A percentile compares a stretch with the other conserved stretches of the same genome.
phyloP scores from a whole-genome alignment of 805 yeast species.

The Yamadazyma ubonensis region DNA sequence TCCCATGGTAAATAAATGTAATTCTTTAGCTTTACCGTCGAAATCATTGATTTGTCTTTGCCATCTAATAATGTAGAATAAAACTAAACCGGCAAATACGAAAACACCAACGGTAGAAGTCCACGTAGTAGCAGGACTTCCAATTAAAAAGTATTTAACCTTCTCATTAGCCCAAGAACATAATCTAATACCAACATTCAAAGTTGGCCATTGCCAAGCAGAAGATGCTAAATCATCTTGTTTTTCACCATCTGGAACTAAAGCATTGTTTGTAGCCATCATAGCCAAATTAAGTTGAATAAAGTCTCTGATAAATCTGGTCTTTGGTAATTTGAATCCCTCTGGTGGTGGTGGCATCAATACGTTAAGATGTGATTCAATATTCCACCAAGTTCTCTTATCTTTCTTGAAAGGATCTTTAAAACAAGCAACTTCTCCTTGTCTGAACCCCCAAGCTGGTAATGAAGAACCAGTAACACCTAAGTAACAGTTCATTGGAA shows the following conservation, averaged over 20 bases:
- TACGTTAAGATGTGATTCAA: constrained; percentile 66
- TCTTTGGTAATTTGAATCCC: constrained; percentile 67
- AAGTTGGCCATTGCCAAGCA: constrained; percentile 86
- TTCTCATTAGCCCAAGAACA: constrained; percentile 63
- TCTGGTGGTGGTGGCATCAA: constrained; percentile 58
- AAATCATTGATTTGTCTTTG: constrained; percentile 70
- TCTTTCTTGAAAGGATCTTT: constrained; percentile 67
- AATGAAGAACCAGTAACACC: constrained; percentile 77
- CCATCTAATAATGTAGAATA: constrained; percentile 50
- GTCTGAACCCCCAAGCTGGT: constrained; percentile 98
- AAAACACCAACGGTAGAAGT: constrained; percentile 60
- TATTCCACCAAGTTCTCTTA: constrained; percentile 87
- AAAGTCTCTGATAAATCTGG: constrained; percentile 70
- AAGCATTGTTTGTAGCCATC: constrained; percentile 82
- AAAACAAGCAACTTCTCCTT: constrained; percentile 90
- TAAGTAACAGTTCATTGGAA: constrained; percentile 74
- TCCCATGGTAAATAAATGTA: constrained; percentile 59
- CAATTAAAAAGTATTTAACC: constrained; percentile 63
- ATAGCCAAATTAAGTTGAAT: constrained; percentile 71
- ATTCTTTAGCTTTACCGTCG: constrained; percentile 40
- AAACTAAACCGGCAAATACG: constrained; percentile 48
- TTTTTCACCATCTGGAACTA: constrained; percentile 73
- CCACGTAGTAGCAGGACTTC: constrained; percentile 72
- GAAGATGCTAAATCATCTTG: constrained; percentile 67
- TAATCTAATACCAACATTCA: constrained; percentile 69